Evolutionary conservation across 78 protist genomes (phyloP).

Genomic region (Emiliania huxleyi): DNA sequence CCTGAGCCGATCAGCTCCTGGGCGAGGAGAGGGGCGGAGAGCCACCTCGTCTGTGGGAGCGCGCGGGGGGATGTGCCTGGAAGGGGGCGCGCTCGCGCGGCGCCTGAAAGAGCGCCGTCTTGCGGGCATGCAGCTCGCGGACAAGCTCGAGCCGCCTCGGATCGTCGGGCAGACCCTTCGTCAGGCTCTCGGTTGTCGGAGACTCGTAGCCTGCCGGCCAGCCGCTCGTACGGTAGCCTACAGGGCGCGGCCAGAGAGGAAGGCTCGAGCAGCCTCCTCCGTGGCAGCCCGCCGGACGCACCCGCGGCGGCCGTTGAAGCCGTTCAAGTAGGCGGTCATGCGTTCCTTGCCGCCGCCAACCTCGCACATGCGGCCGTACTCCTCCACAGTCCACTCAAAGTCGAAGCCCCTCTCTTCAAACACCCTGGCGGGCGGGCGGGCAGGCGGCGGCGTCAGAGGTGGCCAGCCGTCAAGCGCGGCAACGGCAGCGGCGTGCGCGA

Average conservation of each 20-base stretch:
- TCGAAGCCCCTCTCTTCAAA: not conserved
- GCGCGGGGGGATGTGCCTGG: too few species aligned
- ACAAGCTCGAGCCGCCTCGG: not conserved
- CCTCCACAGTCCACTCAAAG: conserved; percentile 13
- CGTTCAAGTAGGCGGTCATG: not conserved
- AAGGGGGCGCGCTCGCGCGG: too few species aligned
- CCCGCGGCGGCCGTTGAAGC: too few species aligned
- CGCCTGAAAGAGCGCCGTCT: not conserved
- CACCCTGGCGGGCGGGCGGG: too few species aligned
- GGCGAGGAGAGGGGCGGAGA: too few species aligned
- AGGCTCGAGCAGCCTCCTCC: too few species aligned
- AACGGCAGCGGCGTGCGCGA: too few species aligned
- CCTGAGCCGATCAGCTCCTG: not conserved
- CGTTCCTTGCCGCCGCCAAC: conserved; percentile 21
- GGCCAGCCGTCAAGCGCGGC: too few species aligned
- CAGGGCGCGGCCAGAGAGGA: too few species aligned
- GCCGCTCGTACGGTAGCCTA: not conserved
- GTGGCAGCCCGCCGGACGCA: too few species aligned
- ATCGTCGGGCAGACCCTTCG: not conserved
- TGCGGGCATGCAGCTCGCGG: not conserved
- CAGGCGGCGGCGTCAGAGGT: too few species aligned
- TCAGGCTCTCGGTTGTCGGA: not conserved
- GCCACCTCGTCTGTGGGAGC: too few species aligned
- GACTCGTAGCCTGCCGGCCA: not conserved
- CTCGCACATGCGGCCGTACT: conserved; percentile 6